Base-by-base conservation (phyloP, 768 basidiomycete species). In the Harrya chromipes region DNA sequence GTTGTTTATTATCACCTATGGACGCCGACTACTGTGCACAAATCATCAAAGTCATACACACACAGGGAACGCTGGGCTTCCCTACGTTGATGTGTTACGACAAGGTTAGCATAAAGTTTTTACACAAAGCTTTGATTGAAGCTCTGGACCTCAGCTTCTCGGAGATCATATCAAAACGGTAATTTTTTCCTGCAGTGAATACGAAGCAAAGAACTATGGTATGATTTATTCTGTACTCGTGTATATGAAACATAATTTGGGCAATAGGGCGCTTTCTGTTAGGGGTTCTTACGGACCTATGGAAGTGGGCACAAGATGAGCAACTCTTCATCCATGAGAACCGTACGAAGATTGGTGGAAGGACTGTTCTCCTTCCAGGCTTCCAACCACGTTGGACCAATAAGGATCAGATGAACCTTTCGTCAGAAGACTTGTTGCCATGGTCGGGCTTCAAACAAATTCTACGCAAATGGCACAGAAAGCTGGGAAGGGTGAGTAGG, bases 181-280 rank as follows among this genome's bases (percentile, higher is more conserved):
- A 11, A 74, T 97, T 20, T 97, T 94, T 67, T 88, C 91, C 1
- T 94, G 93, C 61, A 97, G 94, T 55, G 95, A 95, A 71, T 91
- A 91, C 58, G 94, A 99, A 70, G 94, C 93, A 12, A 82, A 87
- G 43, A 98, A 97, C 68, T 94, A 93, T 60, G 94, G 94, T 90
- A 61, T 27, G 75, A 33, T 49, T 27, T 26, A 6, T 12, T 41
- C 19, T 37, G 27, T 23, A 19, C n/a, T 13, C 14, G 14, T 34
- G 6, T 34, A 13, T 41, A 31, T 27, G 53, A 54, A 17, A 52
- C 21, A 9, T 12, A 8, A 51, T 29, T 39, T 26, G 35, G 20
- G 50, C 35, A 4, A 17, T 55, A 93, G 94, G 91, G 21, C 92
- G 94, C 26, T 98, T 97, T 70, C 70, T 98, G 21, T 72, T 80